phyloP scores from a whole-genome alignment of 371 early-diverging fungal species.

The Dichotomocladium elegans region DNA sequence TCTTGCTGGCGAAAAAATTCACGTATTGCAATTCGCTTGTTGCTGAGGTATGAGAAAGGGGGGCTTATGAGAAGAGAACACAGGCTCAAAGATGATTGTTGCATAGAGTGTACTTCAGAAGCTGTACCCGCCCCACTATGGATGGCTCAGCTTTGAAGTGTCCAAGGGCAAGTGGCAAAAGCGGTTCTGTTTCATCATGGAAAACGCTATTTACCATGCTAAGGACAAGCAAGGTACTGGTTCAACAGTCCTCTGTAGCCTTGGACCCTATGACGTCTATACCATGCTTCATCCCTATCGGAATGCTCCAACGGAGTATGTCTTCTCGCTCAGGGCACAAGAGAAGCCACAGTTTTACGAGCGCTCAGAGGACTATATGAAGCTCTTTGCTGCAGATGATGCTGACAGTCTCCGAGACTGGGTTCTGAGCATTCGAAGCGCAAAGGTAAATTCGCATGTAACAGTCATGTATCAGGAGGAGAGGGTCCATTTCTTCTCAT shows the following conservation, averaged over 20 bases:
- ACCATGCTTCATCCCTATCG: slow-evolving; percentile 53
- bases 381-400: slow-evolving; percentile 73
- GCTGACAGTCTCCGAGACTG: slow-evolving; percentile 76
- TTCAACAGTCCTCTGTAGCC: slow-evolving; percentile 62
- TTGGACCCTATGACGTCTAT: slow-evolving; percentile 80
- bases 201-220: slow-evolving; percentile 65
- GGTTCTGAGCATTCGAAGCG: slow-evolving; percentile 76
- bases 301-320: slow-evolving; percentile 72
- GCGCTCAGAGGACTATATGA: slow-evolving; percentile 79
- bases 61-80: slow-evolving; percentile 1
- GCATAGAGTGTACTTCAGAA: slow-evolving; percentile 33
- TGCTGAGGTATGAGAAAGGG: slow-evolving; percentile 29
- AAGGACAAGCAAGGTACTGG: slow-evolving; percentile 59
- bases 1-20: slow-evolving; percentile 74
- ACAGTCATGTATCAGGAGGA: neutral
- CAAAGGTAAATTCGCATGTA: slow-evolving; percentile 54
- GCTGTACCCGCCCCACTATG: slow-evolving; percentile 51
- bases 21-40: slow-evolving; percentile 45
- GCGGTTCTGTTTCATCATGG: slow-evolving; percentile 61
- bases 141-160: slow-evolving; percentile 64
- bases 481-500: neutral
- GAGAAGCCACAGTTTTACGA: slow-evolving; percentile 74
- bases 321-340: slow-evolving; percentile 83
- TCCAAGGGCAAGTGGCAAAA: slow-evolving; percentile 80
- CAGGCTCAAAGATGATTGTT: slow-evolving; percentile 20